These are phyloP conservation scores for Nosema bombycis DNA, from an alignment of 371 early-diverging fungal species.

Conservation along the genomic window DNA sequence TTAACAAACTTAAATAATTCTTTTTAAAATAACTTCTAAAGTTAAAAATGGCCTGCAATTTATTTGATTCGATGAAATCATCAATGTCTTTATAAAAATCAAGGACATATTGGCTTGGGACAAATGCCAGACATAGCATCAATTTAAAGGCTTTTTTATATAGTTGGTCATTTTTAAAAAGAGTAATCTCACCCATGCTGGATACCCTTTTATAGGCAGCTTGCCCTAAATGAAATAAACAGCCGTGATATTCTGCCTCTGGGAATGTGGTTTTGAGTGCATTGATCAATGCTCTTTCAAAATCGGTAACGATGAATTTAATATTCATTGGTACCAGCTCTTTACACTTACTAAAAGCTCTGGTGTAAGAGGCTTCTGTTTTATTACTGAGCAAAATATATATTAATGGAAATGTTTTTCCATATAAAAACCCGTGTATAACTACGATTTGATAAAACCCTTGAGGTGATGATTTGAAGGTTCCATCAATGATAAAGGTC, in stretches of 20 bases:
- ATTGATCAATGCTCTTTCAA: not conserved
- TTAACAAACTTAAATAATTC: no score
- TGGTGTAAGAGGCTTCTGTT: not conserved
- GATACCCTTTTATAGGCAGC: not conserved
- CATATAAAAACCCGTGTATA: not conserved
- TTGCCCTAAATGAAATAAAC: not conserved
- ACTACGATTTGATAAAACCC: not conserved
- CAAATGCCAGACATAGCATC: no score
- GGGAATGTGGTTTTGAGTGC: not conserved
- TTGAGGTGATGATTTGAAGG: not conserved
- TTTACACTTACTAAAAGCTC: not conserved
- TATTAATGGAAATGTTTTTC: not conserved
- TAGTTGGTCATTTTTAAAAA: no score
- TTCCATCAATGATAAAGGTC: no score
- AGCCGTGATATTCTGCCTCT: not conserved
- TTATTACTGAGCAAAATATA: not conserved
- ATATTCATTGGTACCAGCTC: not conserved
- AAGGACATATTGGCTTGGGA: no score
- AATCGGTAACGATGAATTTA: not conserved
- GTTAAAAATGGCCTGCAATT: no score
- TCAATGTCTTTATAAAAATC: no score
- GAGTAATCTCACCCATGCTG: no score
- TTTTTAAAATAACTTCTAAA: no score
- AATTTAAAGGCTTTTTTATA: no score
- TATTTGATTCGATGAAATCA: no score